These are phyloP conservation scores for Triticum aestivum DNA, from an alignment of 176 grass and related monocot genomes.

Conservation along the genomic window IWGSC_CS_RefSeq_v2.1 NC_057796.1:109972841-109973340, in stretches of 20 bases:
- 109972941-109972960: slow-evolving; percentile 70
- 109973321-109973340: neutral
- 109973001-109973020: neutral
- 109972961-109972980: slow-evolving; percentile 66
- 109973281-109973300: neutral
- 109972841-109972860: neutral
- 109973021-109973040: neutral
- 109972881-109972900: neutral
- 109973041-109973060: neutral
- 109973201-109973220: slow-evolving; percentile 38
- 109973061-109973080: neutral
- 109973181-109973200: slow-evolving; percentile 75
- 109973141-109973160: slow-evolving; percentile 73
- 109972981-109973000: slow-evolving; percentile 45
- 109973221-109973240: slow-evolving; percentile 48
- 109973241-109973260: slow-evolving; percentile 20
- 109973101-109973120: slow-evolving; percentile 86
- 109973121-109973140: slow-evolving; percentile 65
- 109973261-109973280: neutral
- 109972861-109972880: neutral
- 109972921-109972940: slow-evolving; percentile 62
- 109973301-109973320: neutral
- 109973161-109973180: slow-evolving; percentile 77
- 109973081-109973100: neutral
- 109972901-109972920: slow-evolving; percentile 68